Evolutionary conservation across 371 early-diverging fungal genomes (phyloP).

Genomic region (Paramicrosporidium saccamoebae): DNA sequence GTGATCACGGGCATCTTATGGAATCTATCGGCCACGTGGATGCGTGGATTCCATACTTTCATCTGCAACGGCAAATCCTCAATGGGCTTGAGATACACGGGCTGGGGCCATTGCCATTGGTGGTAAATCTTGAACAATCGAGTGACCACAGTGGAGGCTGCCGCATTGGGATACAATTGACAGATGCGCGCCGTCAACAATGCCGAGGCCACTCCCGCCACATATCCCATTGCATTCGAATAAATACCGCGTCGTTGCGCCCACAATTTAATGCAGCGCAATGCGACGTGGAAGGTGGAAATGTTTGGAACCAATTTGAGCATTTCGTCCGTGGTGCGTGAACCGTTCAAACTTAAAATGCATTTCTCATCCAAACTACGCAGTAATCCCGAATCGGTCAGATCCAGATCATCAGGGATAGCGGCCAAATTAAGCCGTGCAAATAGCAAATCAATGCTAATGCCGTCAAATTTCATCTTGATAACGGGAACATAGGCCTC

Average conservation of each 20-base stretch:
- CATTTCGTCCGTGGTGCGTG: constrained; percentile 93
- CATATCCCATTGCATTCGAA: constrained; percentile 90
- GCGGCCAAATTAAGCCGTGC: constrained; percentile 39
- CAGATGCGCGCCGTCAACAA: constrained; percentile 89
- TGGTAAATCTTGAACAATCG: constrained; percentile 70
- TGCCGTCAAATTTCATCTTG: constrained; percentile 63
- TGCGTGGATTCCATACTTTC: constrained; percentile 90
- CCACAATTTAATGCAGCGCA: constrained; percentile 94
- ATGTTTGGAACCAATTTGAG: constrained; percentile 78
- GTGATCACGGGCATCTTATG: constrained; percentile 99
- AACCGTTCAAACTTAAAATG: constrained; percentile 84
- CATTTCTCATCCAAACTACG: constrained; percentile 72
- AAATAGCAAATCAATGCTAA: constrained; percentile 89
- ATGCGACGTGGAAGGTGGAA: constrained; percentile 50
- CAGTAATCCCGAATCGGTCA: constrained; percentile 55
- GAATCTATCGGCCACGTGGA: constrained; percentile 49
- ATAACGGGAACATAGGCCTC: constrained; percentile 97
- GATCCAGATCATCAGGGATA: constrained; percentile 56
- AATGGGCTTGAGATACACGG: constrained; percentile 67
- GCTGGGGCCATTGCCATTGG: constrained; percentile 93
- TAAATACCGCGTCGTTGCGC: constrained; percentile 81
- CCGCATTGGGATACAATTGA: constrained; percentile 87
- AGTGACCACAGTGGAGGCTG: constrained; percentile 44
- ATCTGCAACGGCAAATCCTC: constrained; percentile 70
- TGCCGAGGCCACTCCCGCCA: constrained; percentile 99